phyloP scores from a whole-genome alignment of 169 alveolate species.

The Cystoisospora suis region DNA sequence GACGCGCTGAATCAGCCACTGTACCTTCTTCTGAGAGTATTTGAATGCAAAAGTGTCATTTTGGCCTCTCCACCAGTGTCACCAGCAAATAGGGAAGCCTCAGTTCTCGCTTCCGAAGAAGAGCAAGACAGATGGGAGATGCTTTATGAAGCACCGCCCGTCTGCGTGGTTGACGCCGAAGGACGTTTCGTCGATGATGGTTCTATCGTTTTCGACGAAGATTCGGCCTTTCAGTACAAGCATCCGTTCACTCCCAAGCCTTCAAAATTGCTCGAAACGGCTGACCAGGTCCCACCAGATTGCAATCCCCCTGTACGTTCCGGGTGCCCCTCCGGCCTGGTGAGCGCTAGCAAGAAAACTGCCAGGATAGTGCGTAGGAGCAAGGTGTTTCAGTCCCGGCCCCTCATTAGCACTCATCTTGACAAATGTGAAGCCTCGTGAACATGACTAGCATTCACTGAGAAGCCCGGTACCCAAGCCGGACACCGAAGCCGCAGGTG shows the following conservation, averaged over 20 bases:
- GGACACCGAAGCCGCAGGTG: too few relatives aligned
- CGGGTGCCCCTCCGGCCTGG: background rate
- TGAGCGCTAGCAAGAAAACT: too few relatives aligned
- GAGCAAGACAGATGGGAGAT: conserved; percentile 26
- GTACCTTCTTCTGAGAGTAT: background rate
- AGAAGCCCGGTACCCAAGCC: too few relatives aligned
- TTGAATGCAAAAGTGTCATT: background rate
- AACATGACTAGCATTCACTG: too few relatives aligned
- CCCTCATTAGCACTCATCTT: too few relatives aligned
- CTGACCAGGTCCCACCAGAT: background rate
- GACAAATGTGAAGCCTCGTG: too few relatives aligned
- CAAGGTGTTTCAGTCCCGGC: too few relatives aligned
- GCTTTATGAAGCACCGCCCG: conserved; percentile 10
- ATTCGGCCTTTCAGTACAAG: conserved; percentile 3
- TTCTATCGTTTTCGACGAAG: background rate
- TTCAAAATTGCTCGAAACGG: background rate
- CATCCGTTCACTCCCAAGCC: background rate
- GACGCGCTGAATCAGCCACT: conserved; percentile 4
- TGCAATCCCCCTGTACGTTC: background rate
- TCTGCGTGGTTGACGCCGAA: background rate
- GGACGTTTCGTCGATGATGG: background rate
- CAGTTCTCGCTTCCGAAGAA: background rate
- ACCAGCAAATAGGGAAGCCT: background rate
- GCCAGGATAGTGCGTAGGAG: too few relatives aligned
- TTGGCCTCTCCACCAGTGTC: conserved; percentile 23